phyloP scores from a whole-genome alignment of 805 yeast genomes.

The Lachancea mirantina region DNA sequence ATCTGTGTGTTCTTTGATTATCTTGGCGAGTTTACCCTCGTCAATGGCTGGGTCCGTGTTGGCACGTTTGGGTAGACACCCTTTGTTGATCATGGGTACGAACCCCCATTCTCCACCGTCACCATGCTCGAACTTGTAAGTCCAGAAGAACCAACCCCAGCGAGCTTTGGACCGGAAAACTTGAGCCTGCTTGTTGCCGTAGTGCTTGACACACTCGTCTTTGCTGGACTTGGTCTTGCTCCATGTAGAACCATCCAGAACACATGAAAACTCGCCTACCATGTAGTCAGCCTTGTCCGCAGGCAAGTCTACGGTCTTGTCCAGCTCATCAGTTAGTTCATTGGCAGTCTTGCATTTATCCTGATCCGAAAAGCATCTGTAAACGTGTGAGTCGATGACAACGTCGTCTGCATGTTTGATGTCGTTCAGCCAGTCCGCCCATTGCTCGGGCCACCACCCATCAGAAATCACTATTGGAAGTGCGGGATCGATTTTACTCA shows the following conservation, averaged over 20 bases:
- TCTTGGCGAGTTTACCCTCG: conserved; percentile 28
- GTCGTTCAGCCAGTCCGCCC: conserved; percentile 55
- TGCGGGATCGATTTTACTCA: conserved; percentile 46
- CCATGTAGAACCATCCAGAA: conserved; percentile 75
- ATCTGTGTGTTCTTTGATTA: conserved; percentile 40
- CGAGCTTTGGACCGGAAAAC: conserved; percentile 47
- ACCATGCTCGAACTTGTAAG: conserved; percentile 77
- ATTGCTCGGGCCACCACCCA: conserved; percentile 86
- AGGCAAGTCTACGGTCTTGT: conserved; percentile 41
- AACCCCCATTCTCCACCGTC: conserved; percentile 98
- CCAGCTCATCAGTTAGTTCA: conserved; percentile 52
- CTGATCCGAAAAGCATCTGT: conserved; percentile 73
- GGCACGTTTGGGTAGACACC: conserved; percentile 41
- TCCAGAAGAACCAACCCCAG: conserved; percentile 85
- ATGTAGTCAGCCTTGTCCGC: conserved; percentile 54
- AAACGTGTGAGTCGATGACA: conserved; percentile 77
- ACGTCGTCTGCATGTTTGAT: conserved; percentile 45
- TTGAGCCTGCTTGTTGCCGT: conserved; percentile 49
- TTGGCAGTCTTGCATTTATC: conserved; percentile 64
- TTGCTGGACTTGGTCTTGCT: conserved; percentile 41
- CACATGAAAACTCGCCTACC: conserved; percentile 90
- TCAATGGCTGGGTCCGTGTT: conserved; percentile 16
- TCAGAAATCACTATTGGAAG: conserved; percentile 81
- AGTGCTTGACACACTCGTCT: conserved; percentile 48
- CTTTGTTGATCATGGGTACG: conserved; percentile 61